Base-by-base conservation (phyloP, 2,329 filamentous ascomycete species). In the Pseudogymnoascus sp. region DNA sequence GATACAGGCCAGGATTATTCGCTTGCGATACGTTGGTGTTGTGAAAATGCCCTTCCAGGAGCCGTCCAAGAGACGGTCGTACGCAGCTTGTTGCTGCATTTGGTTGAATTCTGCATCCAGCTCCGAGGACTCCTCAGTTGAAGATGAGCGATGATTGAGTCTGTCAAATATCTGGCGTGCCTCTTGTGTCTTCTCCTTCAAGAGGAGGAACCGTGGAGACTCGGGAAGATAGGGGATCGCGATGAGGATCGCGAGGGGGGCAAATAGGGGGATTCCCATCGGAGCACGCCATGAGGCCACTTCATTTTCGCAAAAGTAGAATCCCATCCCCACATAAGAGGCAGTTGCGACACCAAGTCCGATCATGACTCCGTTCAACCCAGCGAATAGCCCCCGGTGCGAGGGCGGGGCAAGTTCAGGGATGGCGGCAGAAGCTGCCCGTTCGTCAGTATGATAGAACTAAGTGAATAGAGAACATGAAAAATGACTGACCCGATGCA, bases 181-280 rank as follows among this genome's bases (percentile, higher is more conserved):
- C 25, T 58, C 49, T 5, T 25, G 6, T n/a, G 22, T 9, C 28
- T 33, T 25, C 16, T 28, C 49, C n/a, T 64, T 9, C 33, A 67
- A 65, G 39, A 71, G 71, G 55, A 72, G 72, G 69, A 68, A 72
- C 58, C 70, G 60, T 5, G 71, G 70, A 2, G 70, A 70, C 35
- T 72, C 69, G 0, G 70, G 71, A 3, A 58, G n/a, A 33, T 16
- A 72, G 65, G 67, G 60, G 42, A 71, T 63, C 4, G 66, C 30
- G 8, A 49, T 38, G 1, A 67, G 67, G 0, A 70, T 70, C 9
- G 72, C 62, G 36, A 71, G 66, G 0, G 68, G 39, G 6, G 7
- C n/a, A 16, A 45, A 7, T 23, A 45, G 9, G 22, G 39, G 16
- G 22, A 45, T 16, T 3, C 39, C 39, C n/a, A 45, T 16, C n/a